Evolutionary conservation across 306 rosid species (phyloP).

Genomic region (Gynostemma pentaphyllum): DNA sequence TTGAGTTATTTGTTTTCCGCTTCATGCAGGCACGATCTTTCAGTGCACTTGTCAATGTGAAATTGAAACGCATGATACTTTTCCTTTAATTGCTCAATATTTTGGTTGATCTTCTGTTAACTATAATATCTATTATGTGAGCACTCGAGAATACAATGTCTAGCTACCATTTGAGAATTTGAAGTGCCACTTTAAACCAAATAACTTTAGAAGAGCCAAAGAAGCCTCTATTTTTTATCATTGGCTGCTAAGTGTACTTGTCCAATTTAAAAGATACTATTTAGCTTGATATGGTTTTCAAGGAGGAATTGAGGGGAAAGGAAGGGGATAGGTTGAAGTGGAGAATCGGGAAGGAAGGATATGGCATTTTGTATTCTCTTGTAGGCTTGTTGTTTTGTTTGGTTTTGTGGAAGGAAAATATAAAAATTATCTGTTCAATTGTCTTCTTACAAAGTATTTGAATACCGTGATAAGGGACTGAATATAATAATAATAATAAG

Average conservation of each 20-base stretch:
- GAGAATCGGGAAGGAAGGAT: neutral
- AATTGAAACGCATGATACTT: neutral
- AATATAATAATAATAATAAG: no score
- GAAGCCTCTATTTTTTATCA: neutral
- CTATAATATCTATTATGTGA: neutral
- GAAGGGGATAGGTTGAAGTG: neutral
- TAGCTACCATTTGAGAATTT: neutral
- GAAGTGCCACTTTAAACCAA: no score
- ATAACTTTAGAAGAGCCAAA: no score
- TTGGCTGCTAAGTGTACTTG: neutral
- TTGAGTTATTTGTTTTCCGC: slow-evolving; percentile 64
- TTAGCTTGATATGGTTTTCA: neutral
- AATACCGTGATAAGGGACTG: no score
- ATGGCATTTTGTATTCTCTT: neutral
- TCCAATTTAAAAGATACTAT: neutral
- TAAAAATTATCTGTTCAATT: neutral
- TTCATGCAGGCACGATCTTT: slow-evolving; percentile 80
- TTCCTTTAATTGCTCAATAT: neutral
- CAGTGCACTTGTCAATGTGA: neutral
- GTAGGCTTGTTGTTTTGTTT: neutral
- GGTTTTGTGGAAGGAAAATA: neutral
- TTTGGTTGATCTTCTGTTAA: neutral
- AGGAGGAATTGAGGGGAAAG: neutral
- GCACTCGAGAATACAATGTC: no score
- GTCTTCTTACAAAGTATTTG: no score